Evolutionary conservation across 768 basidiomycete genomes (phyloP).

Genomic region (Suillus tomentosus): DNA sequence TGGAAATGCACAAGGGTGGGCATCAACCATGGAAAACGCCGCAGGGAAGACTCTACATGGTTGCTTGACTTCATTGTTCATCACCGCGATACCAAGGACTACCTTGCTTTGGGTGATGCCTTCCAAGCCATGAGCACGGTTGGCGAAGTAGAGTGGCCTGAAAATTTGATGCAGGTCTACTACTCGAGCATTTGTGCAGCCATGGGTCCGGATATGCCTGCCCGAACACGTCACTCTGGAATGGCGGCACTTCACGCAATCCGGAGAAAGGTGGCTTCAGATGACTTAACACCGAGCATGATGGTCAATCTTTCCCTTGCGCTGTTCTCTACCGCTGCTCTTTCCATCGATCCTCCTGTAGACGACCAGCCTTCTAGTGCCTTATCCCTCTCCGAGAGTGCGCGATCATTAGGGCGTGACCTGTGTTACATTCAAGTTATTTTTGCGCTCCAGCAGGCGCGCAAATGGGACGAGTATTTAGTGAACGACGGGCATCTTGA

Average conservation of each 20-base stretch:
- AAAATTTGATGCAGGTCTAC: neutral
- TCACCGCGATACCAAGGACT: neutral
- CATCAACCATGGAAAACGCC: neutral
- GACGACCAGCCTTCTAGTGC: neutral
- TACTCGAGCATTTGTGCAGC: neutral
- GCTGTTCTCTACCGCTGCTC: neutral
- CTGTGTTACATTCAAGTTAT: constrained; percentile 6
- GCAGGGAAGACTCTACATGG: constrained; percentile 1
- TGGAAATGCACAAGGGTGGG: neutral
- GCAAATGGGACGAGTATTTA: neutral
- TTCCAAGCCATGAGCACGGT: constrained; percentile 2
- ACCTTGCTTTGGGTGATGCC: neutral
- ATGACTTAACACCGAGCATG: neutral
- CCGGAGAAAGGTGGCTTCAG: neutral
- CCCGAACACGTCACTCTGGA: neutral
- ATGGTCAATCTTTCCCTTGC: neutral
- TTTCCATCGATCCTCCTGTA: neutral
- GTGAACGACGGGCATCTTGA: neutral
- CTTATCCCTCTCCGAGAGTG: neutral
- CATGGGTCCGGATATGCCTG: neutral
- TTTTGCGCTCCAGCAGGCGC: neutral
- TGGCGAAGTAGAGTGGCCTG: neutral
- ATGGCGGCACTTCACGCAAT: neutral
- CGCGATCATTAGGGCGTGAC: neutral
- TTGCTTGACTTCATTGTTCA: constrained; percentile 6